phyloP scores from a whole-genome alignment of 345 rosid genomes.

The Brassica napus region Da-Ae NC_063444.1:1187001-1187500 shows the following conservation, averaged over 20 bases:
- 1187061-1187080: constrained; percentile 7
- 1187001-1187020: constrained; percentile 8
- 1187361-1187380: constrained; percentile 24
- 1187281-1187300: neutral
- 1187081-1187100: constrained; percentile 21
- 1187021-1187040: constrained; percentile 17
- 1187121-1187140: constrained; percentile 29
- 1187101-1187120: constrained; percentile 29
- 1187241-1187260: constrained; percentile 8
- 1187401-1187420: constrained; percentile 29
- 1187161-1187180: constrained; percentile 36
- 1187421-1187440: constrained; percentile 38
- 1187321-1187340: constrained; percentile 20
- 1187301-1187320: neutral
- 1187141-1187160: constrained; percentile 25
- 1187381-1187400: constrained; percentile 8
- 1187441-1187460: constrained; percentile 10
- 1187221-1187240: neutral
- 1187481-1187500: neutral
- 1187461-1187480: neutral
- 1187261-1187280: neutral
- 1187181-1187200: constrained; percentile 31
- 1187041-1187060: neutral
- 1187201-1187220: constrained; percentile 30
- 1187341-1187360: constrained; percentile 18